A percentile compares a stretch with the other conserved stretches of the same genome.
phyloP scores from a whole-genome alignment of 768 basidiomycete genomes.

The Auriscalpium vulgare region DNA sequence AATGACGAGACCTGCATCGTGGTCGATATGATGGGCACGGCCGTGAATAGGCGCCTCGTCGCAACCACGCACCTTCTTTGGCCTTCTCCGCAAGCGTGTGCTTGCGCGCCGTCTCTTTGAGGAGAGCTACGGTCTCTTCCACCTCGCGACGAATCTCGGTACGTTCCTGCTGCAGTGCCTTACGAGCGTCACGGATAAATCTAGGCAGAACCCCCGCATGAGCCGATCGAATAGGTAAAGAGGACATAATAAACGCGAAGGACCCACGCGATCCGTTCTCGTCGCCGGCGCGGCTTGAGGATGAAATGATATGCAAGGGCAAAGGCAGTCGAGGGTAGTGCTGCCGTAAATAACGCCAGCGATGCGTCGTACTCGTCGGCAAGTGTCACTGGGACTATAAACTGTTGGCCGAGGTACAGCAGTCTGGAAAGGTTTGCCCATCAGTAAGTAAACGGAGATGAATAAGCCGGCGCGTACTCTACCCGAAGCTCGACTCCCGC shows the following conservation, averaged over 20 bases:
- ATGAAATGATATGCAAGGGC: slow-evolving; percentile 49
- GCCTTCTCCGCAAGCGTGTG: slow-evolving; percentile 56
- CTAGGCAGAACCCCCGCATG: slow-evolving; percentile 27
- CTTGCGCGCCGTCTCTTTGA: slow-evolving; percentile 60
- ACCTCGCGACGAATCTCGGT: slow-evolving; percentile 55
- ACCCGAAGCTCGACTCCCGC: slow-evolving; percentile 45
- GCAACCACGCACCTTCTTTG: slow-evolving; percentile 47
- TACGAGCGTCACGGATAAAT: slow-evolving; percentile 57
- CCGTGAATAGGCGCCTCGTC: slow-evolving; percentile 4
- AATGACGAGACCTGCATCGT: slow-evolving; percentile 60
- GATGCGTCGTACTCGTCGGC: slow-evolving; percentile 39
- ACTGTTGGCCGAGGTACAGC: slow-evolving; percentile 47
- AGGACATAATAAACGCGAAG: slow-evolving; percentile 5
- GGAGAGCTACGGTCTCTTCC: slow-evolving; percentile 50
- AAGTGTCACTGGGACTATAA: slow-evolving; percentile 50
- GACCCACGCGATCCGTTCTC: slow-evolving; percentile 45
- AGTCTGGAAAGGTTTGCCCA: slow-evolving; percentile 30
- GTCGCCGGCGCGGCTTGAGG: slow-evolving; percentile 46
- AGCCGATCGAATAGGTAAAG: slow-evolving; percentile 5
- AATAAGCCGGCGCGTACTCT: slow-evolving; percentile 37
- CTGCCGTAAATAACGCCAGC: slow-evolving; percentile 41
- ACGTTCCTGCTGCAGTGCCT: slow-evolving; percentile 55
- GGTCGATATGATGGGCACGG: slow-evolving; percentile 1
- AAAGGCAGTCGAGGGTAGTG: slow-evolving; percentile 49
- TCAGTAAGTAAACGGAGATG: slow-evolving; percentile 11